Evolutionary conservation across 768 basidiomycete genomes (phyloP), one percentile per base, ranked within the genome.

Genomic region (Suillus cothurnatus): DNA sequence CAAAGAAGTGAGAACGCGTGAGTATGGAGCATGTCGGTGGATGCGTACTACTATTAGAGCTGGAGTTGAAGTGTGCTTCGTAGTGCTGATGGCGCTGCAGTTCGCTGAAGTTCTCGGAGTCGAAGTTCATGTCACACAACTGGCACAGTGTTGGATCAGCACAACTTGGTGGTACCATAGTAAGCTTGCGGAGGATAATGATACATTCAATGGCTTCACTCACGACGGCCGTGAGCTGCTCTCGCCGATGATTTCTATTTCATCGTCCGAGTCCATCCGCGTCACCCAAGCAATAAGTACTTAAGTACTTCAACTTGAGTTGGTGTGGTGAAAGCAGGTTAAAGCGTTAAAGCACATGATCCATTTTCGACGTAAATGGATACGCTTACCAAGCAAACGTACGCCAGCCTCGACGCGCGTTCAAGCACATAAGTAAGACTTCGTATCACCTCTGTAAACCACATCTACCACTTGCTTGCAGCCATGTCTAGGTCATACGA

Each of bases 401-500:
- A 65, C 66, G 70, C 69, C 70, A 74, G 67, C 70, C 64, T 61
- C 71, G 80, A 85, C 86, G 85, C 86, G 86, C 83, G 86, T 86
- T 73, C 77, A 65, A 61, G 55, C 32, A 61, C 63, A 50, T 32
- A 50, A 53, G 53, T 32, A 45, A 53, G 47, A 64, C 69, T 67
- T 55, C 47, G 50, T 34, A 45, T 19, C 47, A 7, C 19, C 67
- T 64, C 59, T 67, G 38, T 58, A 43, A 21, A 32, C 38, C 23
- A 55, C 32, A 55, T 34, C 55, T 47, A 43, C 17, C 31, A 43
- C 52, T 38, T 65, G 56, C 21, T 66, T 64, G 47, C 36, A 70
- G 64, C 52, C 43, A 94, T 94, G 92, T 94, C 95, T 64, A 92
- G 95, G 84, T 96, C 94, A 39, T 97, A 97, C 82, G 95, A 97